Percentiles rank a stretch among this genome's conserved stretches.
phyloP scores from a whole-genome alignment of 805 yeast species.

The Saccharomycopsis olivae region DNA sequence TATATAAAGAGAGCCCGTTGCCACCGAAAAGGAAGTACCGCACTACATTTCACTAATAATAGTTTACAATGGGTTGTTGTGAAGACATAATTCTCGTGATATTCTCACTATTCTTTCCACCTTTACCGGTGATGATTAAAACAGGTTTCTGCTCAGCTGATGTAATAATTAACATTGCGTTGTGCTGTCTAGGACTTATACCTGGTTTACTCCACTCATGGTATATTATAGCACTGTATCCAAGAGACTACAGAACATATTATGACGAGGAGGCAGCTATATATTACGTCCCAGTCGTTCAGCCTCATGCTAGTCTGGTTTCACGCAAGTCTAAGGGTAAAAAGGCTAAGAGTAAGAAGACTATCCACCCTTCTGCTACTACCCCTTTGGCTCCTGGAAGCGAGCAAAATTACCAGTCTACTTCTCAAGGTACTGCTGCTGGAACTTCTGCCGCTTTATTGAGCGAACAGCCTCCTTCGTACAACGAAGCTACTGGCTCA shows the following conservation, averaged over 20 bases:
- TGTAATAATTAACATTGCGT: slow-evolving; percentile 53
- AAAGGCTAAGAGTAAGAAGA: no score
- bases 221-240: slow-evolving; percentile 70
- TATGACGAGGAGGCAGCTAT: slow-evolving; percentile 19
- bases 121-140: slow-evolving; percentile 66
- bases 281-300: slow-evolving; percentile 10
- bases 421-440: no score
- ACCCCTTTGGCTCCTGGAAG: no score
- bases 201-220: slow-evolving; percentile 74
- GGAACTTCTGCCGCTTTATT: background rate
- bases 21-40: no score
- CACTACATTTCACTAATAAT: no score
- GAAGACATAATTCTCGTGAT: slow-evolving; percentile 59
- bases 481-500: slow-evolving; percentile 5
- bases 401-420: no score
- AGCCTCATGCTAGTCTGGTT: no score
- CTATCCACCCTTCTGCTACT: no score
- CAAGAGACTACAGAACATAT: slow-evolving; percentile 23
- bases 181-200: slow-evolving; percentile 59
- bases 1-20: background rate
- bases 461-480: slow-evolving; percentile 9
- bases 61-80: slow-evolving; percentile 8
- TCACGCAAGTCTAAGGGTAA: no score
- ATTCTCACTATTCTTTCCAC: slow-evolving; percentile 65
- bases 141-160: slow-evolving; percentile 68